These are phyloP conservation scores for Rhytidiadelphus loreus DNA, from an alignment of 225 moss, liverwort and hornwort genomes.

Conservation along the genomic window DNA sequence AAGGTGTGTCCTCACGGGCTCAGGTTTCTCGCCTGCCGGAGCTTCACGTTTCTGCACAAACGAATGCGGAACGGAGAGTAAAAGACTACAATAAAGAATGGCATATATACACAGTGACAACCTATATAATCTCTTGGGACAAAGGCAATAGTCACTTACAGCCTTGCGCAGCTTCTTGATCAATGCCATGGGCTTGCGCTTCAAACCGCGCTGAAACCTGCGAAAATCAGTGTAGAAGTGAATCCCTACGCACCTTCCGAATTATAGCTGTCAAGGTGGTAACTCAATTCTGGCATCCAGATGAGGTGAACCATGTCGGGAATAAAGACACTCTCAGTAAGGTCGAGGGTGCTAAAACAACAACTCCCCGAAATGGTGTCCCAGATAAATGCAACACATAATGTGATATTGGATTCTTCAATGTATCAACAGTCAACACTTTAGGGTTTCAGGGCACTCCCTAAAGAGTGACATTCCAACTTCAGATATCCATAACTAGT, in stretches of 20 bases:
- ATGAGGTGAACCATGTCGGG: too few relatives aligned
- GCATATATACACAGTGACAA: too few relatives aligned
- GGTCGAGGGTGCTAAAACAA: neutral
- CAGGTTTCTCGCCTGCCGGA: neutral
- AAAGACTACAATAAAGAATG: neutral
- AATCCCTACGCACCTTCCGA: too few relatives aligned
- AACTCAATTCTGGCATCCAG: neutral
- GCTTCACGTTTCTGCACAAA: neutral
- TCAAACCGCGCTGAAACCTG: constrained; percentile 11
- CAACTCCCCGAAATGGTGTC: neutral
- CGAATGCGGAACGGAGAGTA: neutral
- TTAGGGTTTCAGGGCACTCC: too few relatives aligned
- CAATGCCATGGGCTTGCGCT: constrained; percentile 7
- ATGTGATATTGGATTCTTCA: neutral
- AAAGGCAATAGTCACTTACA: neutral
- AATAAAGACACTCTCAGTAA: neutral
- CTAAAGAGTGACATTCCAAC: neutral
- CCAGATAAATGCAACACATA: neutral
- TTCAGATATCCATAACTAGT: neutral
- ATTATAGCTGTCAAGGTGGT: neutral
- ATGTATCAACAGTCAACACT: neutral
- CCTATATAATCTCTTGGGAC: too few relatives aligned
- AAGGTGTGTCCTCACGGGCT: constrained; percentile 6
- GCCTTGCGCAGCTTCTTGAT: constrained; percentile 11
- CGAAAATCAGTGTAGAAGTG: neutral